Evolutionary conservation across 768 basidiomycete species (phyloP).

Genomic region (Dioszegia hungarica): DNA sequence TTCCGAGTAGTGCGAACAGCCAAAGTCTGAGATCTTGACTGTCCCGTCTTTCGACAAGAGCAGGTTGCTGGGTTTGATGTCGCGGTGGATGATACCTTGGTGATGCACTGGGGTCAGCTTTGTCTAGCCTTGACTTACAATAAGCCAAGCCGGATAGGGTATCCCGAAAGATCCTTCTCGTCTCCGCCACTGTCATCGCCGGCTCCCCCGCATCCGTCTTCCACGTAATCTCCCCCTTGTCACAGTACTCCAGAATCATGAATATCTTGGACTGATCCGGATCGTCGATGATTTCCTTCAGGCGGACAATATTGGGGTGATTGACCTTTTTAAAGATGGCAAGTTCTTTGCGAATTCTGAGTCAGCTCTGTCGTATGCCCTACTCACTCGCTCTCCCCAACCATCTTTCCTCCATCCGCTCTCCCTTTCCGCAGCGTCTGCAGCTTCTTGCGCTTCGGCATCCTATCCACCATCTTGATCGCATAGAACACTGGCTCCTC

Average conservation of each 20-base stretch:
- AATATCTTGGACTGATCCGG: conserved; percentile 79
- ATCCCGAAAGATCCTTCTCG: conserved; percentile 82
- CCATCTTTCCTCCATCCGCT: conserved; percentile 31
- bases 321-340: conserved; percentile 97
- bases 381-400: conserved; percentile 33
- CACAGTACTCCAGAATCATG: conserved; percentile 95
- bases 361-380: conserved; percentile 49
- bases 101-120: conserved; percentile 67
- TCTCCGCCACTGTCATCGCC: conserved; percentile 74
- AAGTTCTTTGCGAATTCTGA: conserved; percentile 74
- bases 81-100: conserved; percentile 97
- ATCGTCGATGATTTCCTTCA: conserved; percentile 94
- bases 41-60: conserved; percentile 78
- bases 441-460: conserved; percentile 58
- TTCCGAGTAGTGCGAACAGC: conserved; percentile 92
- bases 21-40: conserved; percentile 98
- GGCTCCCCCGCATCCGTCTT: conserved; percentile 61
- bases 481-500: conserved; percentile 38
- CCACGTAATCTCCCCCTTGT: conserved; percentile 94
- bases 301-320: conserved; percentile 80
- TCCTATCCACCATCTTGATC: conserved; percentile 51
- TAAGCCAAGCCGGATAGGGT: conserved; percentile 93
- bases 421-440: conserved; percentile 50
- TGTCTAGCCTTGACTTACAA: conserved; percentile 57
- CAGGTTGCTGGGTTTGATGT: conserved; percentile 98